A percentile compares a stretch with the other conserved stretches of the same genome.
phyloP scores from a whole-genome alignment of 495 filamentous ascomycete genomes.

The Penicillium cataractarum region DNA sequence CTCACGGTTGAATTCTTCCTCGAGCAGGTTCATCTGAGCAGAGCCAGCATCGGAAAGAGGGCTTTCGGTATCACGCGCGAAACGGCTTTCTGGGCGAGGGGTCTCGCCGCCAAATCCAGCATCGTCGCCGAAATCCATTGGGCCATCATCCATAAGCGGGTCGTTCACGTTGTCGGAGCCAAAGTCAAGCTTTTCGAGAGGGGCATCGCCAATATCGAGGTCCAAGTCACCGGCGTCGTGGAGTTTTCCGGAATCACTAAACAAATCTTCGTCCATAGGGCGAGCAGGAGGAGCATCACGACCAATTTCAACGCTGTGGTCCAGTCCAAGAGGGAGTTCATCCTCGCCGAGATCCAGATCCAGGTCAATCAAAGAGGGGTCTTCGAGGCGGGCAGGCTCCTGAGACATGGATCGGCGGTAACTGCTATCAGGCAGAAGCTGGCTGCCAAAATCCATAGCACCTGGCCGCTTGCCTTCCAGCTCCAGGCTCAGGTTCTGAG shows the following conservation, averaged over 20 bases:
- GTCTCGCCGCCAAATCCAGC: slow-evolving; percentile 43
- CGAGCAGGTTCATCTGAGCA: slow-evolving; percentile 37
- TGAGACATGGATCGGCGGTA: slow-evolving; percentile 54
- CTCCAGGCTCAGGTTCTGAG: slow-evolving; percentile 63
- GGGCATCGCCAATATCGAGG: slow-evolving; percentile 56
- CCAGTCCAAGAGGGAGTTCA: slow-evolving; percentile 49
- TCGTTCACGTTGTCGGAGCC: slow-evolving; percentile 39
- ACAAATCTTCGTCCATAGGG: slow-evolving; percentile 70
- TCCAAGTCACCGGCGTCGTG: slow-evolving; percentile 48
- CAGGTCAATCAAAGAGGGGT: slow-evolving; percentile 53
- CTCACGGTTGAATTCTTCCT: slow-evolving; percentile 66
- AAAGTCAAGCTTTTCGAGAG: slow-evolving; percentile 45
- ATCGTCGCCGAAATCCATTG: slow-evolving; percentile 53
- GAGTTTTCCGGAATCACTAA: slow-evolving; percentile 64
- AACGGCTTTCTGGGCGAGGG: slow-evolving; percentile 61
- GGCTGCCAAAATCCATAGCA: slow-evolving; percentile 63
- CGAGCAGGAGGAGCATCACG: slow-evolving; percentile 73
- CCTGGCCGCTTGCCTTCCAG: slow-evolving; percentile 61
- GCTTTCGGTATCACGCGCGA: slow-evolving; percentile 61
- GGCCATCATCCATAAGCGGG: slow-evolving; percentile 36
- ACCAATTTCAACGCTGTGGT: slow-evolving; percentile 78
- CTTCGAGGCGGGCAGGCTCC: slow-evolving; percentile 52
- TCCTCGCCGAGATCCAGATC: slow-evolving; percentile 57
- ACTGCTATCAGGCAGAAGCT: slow-evolving; percentile 68
- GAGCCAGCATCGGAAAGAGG: slow-evolving; percentile 43